These are phyloP conservation scores for Coemansia sp. DNA, from an alignment of 192 early-diverging fungal genomes.

Conservation along the genomic window DNA sequence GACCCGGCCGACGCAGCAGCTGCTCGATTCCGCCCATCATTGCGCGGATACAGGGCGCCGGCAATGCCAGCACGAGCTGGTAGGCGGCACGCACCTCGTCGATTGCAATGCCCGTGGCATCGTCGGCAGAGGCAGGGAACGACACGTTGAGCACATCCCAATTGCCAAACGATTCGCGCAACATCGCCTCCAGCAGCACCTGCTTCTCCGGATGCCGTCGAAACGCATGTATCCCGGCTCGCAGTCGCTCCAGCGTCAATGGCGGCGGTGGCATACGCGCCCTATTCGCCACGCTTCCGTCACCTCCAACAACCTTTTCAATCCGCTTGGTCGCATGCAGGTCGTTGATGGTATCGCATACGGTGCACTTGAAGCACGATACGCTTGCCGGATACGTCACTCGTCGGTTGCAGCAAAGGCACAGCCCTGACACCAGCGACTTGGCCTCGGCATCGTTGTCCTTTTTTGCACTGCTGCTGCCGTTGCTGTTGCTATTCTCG, in stretches of 20 bases:
- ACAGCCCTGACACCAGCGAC: slow-evolving; percentile 22
- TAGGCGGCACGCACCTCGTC: slow-evolving; percentile 67
- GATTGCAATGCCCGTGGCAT: slow-evolving; percentile 58
- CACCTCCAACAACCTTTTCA: slow-evolving; percentile 12
- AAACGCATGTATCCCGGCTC: slow-evolving; percentile 42
- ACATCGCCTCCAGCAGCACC: slow-evolving; percentile 45
- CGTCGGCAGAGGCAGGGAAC: slow-evolving; percentile 58
- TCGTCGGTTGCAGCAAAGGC: slow-evolving; percentile 44
- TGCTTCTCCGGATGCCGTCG: slow-evolving; percentile 40
- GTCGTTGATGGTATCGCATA: slow-evolving; percentile 87
- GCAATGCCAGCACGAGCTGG: slow-evolving; percentile 60
- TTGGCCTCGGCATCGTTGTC: slow-evolving; percentile 3
- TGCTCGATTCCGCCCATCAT: slow-evolving; percentile 76
- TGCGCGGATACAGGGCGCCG: slow-evolving; percentile 65
- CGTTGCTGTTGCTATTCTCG: not conserved
- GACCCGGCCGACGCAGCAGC: slow-evolving; percentile 65
- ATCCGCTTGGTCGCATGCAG: slow-evolving; percentile 34
- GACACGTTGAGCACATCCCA: slow-evolving; percentile 67
- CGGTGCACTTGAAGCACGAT: slow-evolving; percentile 82
- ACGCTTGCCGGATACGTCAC: slow-evolving; percentile 30
- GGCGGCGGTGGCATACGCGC: slow-evolving; percentile 33
- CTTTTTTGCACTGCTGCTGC: not conserved
- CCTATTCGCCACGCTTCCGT: slow-evolving; percentile 13
- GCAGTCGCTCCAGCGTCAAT: slow-evolving; percentile 50
- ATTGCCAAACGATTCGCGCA: slow-evolving; percentile 57